Evolutionary conservation across 495 filamentous ascomycete species (phyloP), one percentile per base, ranked within the genome.

Genomic region (Talaromyces adpressus): DNA sequence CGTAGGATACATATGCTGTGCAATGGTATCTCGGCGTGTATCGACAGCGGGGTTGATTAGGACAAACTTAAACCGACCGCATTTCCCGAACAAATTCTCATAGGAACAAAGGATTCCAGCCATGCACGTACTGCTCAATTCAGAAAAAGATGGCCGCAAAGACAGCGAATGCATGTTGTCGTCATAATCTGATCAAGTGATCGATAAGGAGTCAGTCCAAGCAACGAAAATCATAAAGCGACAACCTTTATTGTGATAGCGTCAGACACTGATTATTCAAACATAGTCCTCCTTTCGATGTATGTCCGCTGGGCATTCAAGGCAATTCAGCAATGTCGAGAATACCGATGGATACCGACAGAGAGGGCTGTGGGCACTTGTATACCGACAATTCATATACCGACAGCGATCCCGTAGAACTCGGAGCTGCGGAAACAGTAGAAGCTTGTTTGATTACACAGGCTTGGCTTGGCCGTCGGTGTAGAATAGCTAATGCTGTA

Each of bases 141-240:
- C 0, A 56, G 52, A 16, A 56, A 56, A 56, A 29, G 45, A 49
- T 49, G 45, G 45, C 45, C 45, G 16, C 18, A 22, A 49, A 20
- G n/a, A 20, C n/a, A 49, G 45, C 9, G 45, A 53, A 56, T 29
- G 52, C 52, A 56, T 29, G 9, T 29, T 29, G 52, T 23, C 52
- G 52, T 56, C 52, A 56, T 56, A 56, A 29, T 56, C 52, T 14
- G 23, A 56, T 56, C 52, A 56, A 29, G 52, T 56, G 52, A 56
- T 56, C 22, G 18, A 29, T 12, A 56, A 22, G 22, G 22, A 23
- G 23, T 22, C 49, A 53, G 12, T 51, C 8, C 49, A 53, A 25
- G 23, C 23, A 53, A 53, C 49, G 0, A 22, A 12, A 14, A 20
- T 53, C 18, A 52, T 52, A n/a, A n/a, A n/a, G n/a, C n/a, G n/a